phyloP scores from a whole-genome alignment of 2,329 filamentous ascomycete species.

The Epichloe scottii region DNA sequence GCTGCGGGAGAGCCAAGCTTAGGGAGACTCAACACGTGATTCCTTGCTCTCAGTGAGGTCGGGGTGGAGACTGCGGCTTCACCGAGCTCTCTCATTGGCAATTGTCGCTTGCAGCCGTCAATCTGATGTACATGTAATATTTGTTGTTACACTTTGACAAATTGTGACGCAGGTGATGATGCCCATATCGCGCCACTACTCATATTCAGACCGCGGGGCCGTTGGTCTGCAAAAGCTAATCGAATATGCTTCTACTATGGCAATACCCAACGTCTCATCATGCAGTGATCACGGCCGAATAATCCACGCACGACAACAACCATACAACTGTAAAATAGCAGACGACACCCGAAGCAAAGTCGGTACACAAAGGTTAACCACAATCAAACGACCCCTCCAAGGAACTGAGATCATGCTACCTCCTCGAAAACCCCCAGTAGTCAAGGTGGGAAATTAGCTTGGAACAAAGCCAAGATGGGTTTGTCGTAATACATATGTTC shows the following conservation, averaged over 20 bases:
- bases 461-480: too few relatives aligned
- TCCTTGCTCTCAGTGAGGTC: background rate
- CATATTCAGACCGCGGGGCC: too few relatives aligned
- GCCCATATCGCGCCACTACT: background rate
- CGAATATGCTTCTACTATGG: too few relatives aligned
- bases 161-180: background rate
- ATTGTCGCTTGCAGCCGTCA: background rate
- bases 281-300: too few relatives aligned
- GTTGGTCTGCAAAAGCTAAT: too few relatives aligned
- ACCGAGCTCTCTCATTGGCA: background rate
- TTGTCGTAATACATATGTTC: too few relatives aligned
- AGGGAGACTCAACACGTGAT: conserved; percentile 7
- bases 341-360: background rate
- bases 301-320: too few relatives aligned
- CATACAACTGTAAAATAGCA: too few relatives aligned
- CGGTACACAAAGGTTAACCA: background rate
- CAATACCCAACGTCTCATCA: too few relatives aligned
- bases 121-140: background rate
- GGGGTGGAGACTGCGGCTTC: background rate
- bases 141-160: background rate
- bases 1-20: conserved; percentile 3
- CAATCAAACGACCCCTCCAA: too few relatives aligned
- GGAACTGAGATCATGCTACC: background rate
- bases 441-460: too few relatives aligned
- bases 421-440: conserved; percentile 2